Conservation (phyloP, 108 stramenopile genomes). For the Fistulifera solaris region DNA sequence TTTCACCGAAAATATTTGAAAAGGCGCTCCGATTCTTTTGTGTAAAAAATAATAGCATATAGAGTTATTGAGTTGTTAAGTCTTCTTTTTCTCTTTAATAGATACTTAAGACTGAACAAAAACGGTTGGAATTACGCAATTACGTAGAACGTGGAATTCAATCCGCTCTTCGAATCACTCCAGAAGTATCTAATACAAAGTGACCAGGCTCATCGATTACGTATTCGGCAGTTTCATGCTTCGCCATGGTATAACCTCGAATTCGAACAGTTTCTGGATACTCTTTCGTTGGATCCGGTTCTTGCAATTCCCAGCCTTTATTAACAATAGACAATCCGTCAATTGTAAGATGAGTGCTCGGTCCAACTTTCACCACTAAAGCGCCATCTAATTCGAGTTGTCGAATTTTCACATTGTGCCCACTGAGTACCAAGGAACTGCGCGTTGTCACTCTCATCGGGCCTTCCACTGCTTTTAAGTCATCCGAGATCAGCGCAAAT, state of each 20-base stretch:
- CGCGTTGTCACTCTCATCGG: constrained; percentile 43
- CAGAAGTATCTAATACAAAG: constrained; percentile 58
- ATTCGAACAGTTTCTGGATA: constrained; percentile 71
- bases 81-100: background rate
- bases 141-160: background rate
- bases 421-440: constrained; percentile 70
- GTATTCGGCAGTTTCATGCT: constrained; percentile 61
- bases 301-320: constrained; percentile 68
- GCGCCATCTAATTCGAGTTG: constrained; percentile 80
- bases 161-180: constrained; percentile 34
- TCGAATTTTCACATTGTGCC: constrained; percentile 59
- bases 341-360: constrained; percentile 57
- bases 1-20: background rate
- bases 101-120: background rate
- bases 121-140: too few species aligned
- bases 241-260: constrained; percentile 81
- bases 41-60: background rate
- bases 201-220: constrained; percentile 71
- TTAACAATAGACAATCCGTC: constrained; percentile 69
- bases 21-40: background rate
- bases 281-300: constrained; percentile 43
- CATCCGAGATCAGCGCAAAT: constrained; percentile 76
- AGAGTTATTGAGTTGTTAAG: background rate
- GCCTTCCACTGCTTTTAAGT: constrained; percentile 50
- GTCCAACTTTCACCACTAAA: constrained; percentile 58